phyloP scores from a whole-genome alignment of 2,329 filamentous ascomycete genomes.

The Fusarium chaquense region DNA sequence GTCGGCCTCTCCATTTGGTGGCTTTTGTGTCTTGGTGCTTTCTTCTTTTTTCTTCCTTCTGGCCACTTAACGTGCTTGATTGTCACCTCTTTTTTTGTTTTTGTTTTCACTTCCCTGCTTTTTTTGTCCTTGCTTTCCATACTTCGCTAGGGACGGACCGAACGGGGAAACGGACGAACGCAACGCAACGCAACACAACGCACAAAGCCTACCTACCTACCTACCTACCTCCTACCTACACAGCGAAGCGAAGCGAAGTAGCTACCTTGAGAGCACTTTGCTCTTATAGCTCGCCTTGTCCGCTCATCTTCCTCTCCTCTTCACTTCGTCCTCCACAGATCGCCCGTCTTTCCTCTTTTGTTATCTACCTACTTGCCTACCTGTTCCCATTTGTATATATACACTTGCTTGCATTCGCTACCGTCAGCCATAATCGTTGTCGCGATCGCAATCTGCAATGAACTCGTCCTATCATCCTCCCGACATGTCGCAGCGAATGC shows the following conservation, averaged over 20 bases:
- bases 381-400: constrained; percentile 4
- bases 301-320: constrained; percentile 10
- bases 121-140: constrained; percentile 8
- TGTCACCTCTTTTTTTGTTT: background rate
- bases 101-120: constrained; percentile 10
- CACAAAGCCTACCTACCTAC: background rate
- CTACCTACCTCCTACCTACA: background rate
- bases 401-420: constrained; percentile 3
- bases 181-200: constrained; percentile 5
- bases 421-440: background rate
- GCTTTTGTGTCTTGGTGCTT: constrained; percentile 32
- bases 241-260: constrained; percentile 10
- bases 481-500: constrained; percentile 51
- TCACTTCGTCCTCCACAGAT: constrained; percentile 19
- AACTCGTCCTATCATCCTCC: constrained; percentile 50
- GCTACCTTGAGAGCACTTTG: constrained; percentile 18
- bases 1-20: constrained; percentile 37
- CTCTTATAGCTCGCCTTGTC: constrained; percentile 37
- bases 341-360: background rate
- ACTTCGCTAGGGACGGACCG: constrained; percentile 11
- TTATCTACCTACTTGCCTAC: constrained; percentile 2
- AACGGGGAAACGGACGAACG: constrained; percentile 3
- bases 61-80: background rate
- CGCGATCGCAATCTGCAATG: constrained; percentile 40
- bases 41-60: background rate